Evolutionary conservation across 1,284 basidiomycete species (phyloP), one percentile per base, ranked within the genome.

Genomic region (Boletus sp.): DNA sequence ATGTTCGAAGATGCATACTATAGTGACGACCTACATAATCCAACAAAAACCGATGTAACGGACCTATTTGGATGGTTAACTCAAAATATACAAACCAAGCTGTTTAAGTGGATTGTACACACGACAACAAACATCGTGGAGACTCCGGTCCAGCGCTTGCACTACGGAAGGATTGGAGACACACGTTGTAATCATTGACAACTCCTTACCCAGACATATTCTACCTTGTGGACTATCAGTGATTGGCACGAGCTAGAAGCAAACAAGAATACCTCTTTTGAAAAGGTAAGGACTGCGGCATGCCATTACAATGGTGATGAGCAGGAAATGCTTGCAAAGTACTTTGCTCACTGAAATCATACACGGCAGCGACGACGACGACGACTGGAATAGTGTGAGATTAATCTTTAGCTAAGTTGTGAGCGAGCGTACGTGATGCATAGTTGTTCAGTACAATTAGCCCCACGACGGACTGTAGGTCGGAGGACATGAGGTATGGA

Each of bases 121-220:
- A 67, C 65, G 1, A 66, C 3, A 23, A 65, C 10, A 33, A 67
- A 66, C 33, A 62, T 4, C 1, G 54, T 51, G 19, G 65, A 67
- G 19, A 67, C 31, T 37, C 21, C 55, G 17, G 56, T 59, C 65
- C 58, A 64, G 6, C 30, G 49, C 31, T 27, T 46, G 13, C 33
- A 5, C 64, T 60, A 21, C 35, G 8, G 17, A 7, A 43, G 4
- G 27, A 17, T 55, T 31, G 48, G 47, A 14, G 6, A 25, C 4
- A 17, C 8, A 21, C 5, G 6, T 6, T 16, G 6, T n/a, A 8
- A 27, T 6, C 6, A 44, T 33, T 21, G 21, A 10, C 14, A 4
- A 38, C 14, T 10, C 14, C 51, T 61, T 28, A 61, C 59, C 65
- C 65, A 66, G 37, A 66, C 16, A 14, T 64, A 56, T 1, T 64